Evolutionary conservation across 106 monocot species (phyloP).

Genomic region (Dioscorea dumetorum): DNA sequence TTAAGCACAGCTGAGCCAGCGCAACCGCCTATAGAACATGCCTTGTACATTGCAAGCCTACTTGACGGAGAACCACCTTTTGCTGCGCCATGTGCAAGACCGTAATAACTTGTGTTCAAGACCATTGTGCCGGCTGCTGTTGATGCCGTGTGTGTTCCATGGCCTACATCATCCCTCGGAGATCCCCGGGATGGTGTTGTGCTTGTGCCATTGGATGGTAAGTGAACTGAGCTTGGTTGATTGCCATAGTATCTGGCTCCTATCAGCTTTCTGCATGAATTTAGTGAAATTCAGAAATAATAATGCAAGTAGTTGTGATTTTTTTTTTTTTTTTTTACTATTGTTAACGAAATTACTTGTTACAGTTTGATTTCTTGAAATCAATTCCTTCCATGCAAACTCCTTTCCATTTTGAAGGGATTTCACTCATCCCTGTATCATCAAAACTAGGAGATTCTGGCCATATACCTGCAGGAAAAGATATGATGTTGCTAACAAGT

Average conservation of each 20-base stretch:
- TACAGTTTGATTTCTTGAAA: constrained; percentile 79
- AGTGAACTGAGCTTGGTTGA: constrained; percentile 28
- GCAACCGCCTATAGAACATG: constrained; percentile 88
- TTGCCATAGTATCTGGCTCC: constrained; percentile 80
- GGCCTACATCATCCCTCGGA: constrained; percentile 76
- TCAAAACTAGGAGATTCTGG: constrained; percentile 86
- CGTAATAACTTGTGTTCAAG: constrained; percentile 65
- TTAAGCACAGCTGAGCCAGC: constrained; percentile 64
- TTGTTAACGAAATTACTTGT: constrained; percentile 31
- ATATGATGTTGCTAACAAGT: background rate
- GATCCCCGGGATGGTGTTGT: constrained; percentile 31
- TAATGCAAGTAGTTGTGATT: background rate
- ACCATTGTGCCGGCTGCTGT: constrained; percentile 68
- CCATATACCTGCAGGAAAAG: constrained; percentile 62
- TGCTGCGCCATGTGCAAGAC: constrained; percentile 71
- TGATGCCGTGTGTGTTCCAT: constrained; percentile 91
- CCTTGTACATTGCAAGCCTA: constrained; percentile 83
- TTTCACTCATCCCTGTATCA: constrained; percentile 64
- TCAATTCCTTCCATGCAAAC: constrained; percentile 85
- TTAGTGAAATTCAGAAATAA: background rate
- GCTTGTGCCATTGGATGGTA: constrained; percentile 15
- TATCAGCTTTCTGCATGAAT: constrained; percentile 63
- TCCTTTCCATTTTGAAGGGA: constrained; percentile 90
- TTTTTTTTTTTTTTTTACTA: background rate
- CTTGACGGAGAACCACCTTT: constrained; percentile 78